Base-by-base conservation (phyloP, 805 yeast genomes). In the Peterozyma xylosa region DNA sequence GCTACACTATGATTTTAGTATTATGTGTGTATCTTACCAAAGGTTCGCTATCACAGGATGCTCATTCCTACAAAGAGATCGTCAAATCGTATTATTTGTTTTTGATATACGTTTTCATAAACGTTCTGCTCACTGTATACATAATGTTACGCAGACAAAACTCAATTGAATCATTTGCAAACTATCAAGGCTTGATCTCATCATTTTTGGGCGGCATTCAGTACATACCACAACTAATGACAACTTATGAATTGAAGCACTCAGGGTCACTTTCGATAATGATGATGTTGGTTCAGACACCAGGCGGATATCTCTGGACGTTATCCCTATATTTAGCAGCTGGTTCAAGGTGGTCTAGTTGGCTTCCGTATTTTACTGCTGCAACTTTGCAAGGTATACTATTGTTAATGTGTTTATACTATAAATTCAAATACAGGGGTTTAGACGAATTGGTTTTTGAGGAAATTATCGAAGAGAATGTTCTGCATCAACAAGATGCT, bases 271-370 rank as follows among this genome's bases (percentile, higher is more conserved):
- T 87, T 17, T 85, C 95, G 0, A 67, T 86, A 10, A 74, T 79
- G 6, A 86, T 85, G 88, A 84, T 87, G 91, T 64, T 80, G 37
- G 73, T 88, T 50, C 96, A 87, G 58, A 86, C 95, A 15, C 96
- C 96, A 0, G 96, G 96, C 13, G 96, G 96, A 14, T 82, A 74
- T 50, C 45, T 86, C 2, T 87, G 91, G 85, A 76, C 93, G 2
- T 70, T 77, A n/a, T 77, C 86, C 1, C 65, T 87, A 42, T 82
- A 77, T 43, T 58, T 76, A 47, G 77, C 89, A 39, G 83, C 84
- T 37, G 93, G 87, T 7, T 76, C 91, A 1, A 76, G 76, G 48
- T 87, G 96, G 96, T 82, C 91, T 52, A 78, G 89, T 11, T 87
- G 95, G 95, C 56, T 86, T 35, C 87, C 95, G 9, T 84, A 81